Base-by-base conservation (phyloP, 2,329 filamentous ascomycete genomes). In the Xylariaceae sp. region DNA sequence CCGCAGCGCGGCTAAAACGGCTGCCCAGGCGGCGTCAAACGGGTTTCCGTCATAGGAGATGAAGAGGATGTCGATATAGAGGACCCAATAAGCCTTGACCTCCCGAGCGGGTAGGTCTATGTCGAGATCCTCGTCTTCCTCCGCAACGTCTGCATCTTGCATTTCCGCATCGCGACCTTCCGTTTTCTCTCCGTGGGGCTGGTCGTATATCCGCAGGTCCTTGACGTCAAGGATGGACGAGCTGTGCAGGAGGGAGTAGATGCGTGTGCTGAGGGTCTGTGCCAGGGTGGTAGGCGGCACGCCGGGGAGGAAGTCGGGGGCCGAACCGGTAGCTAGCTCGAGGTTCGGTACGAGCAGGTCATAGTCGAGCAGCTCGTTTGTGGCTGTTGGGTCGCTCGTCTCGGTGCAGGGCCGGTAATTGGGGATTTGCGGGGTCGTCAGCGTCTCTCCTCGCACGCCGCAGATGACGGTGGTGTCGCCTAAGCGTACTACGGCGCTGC, bases 391-490 rank as follows among this genome's bases (percentile, higher is more conserved):
- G 64, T 76, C 64, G 62, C 66, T 62, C 58, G 63, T 6, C 70
- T 75, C 69, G 65, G 75, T 34, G 53, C 76, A 73, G 62, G 84
- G 68, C 63, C 87, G 77, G 74, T 81, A 88, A 67, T 84, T 86
- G 52, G 87, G 87, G 60, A 95, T 90, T 71, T 90, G 86, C 53
- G 83, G 81, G 2, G 88, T 87, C 52, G 87, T 80, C 30, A 99
- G 79, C 5, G 96, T 87, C 76, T 99, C 94, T 55, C 82, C 92
- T 50, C 93, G 86, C 17, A 99, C 86, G 59, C 93, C 94, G 72
- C 92, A 97, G 44, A 99, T 92, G n/a, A 92, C 90, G 0, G 91
- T 92, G 1, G 93, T 97, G 73, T 95, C 90, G 51, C 94, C 94
- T 55, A 89, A 80, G 42, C 94, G 85, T 53, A 97, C 89, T 0